phyloP scores from a whole-genome alignment of 1,139 yeast genomes.

The Sugiyamaella neomexicana region DNA sequence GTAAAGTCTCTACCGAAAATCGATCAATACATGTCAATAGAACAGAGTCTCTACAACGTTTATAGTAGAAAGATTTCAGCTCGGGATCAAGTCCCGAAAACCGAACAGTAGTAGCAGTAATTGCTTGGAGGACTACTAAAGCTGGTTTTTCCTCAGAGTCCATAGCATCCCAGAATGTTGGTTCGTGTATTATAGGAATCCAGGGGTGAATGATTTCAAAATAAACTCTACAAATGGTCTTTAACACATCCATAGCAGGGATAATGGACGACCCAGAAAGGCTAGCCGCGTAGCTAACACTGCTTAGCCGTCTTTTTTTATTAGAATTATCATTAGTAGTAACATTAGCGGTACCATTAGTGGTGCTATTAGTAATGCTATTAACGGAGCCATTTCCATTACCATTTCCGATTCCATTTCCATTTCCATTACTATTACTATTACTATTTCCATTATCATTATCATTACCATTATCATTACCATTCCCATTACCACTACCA shows the following conservation, averaged over 20 bases:
- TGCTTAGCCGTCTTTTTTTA: slow-evolving; percentile 1
- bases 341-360: not conserved
- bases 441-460: not conserved
- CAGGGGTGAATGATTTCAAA: slow-evolving; percentile 27
- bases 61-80: slow-evolving; percentile 19
- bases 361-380: not conserved
- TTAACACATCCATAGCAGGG: slow-evolving; percentile 16
- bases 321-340: not conserved
- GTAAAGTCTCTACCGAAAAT: slow-evolving; percentile 31
- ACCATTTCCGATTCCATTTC: not conserved
- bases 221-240: slow-evolving; percentile 19
- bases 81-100: slow-evolving; percentile 19
- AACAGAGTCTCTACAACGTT: slow-evolving; percentile 26
- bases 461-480: not conserved
- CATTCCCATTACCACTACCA: not conserved
- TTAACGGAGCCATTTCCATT: not conserved
- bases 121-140: slow-evolving; percentile 26
- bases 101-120: slow-evolving; percentile 28
- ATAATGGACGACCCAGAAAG: not conserved
- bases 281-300: not conserved
- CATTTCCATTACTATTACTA: not conserved
- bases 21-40: slow-evolving; percentile 27
- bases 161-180: slow-evolving; percentile 17
- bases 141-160: slow-evolving; percentile 11
- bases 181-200: slow-evolving; percentile 27